Base-by-base conservation (phyloP, 2,329 filamentous ascomycete genomes). In the Coleophoma eucalyptorum region DNA sequence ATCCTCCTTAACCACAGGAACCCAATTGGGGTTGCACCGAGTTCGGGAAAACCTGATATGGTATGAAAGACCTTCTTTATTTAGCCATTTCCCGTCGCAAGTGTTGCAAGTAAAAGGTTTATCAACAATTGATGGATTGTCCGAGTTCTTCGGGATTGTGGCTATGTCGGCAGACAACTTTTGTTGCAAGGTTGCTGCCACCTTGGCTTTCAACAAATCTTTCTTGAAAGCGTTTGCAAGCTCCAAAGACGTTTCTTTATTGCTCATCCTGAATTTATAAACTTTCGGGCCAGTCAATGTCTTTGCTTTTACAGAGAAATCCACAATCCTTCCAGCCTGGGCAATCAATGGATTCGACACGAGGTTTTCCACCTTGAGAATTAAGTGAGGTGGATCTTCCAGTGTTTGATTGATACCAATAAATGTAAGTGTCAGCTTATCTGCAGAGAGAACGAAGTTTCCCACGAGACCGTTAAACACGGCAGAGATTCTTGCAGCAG, bases 51-150 rank as follows among this genome's bases (percentile, higher is more conserved):
- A 63, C 2, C 49, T 58, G 2, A 59, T 32, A 53, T 68, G 66
- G 49, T 68, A 68, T 43, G 64, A 57, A 4, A 68, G 51, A 16
- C 66, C 66, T n/a, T 60, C 59, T 8, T 59, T 50, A 45, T 66
- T 66, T 46, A 65, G 67, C 48, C 62, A 68, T 42, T 57, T 46
- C 1, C 54, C 49, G 5, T 51, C 55, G 47, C 66, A 68, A 13
- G 51, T 60, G 2, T 59, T 52, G 46, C 66, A 68, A 15, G 52
- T 52, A 49, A 57, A 67, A 13, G 64, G 60, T 42, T 62, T 64
- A 5, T 43, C 46, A 2, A 52, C 55, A n/a, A 57, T 52, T 1
- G 52, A 12, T 20, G 49, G 48, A 26, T 33, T 15, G 8, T 38
- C 60, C 44, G 21, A 50, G 49, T 34, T 59, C 56, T 21, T 52